Conservation (phyloP, 352 stramenopile genomes). For the Aphanomyces invadans region DNA sequence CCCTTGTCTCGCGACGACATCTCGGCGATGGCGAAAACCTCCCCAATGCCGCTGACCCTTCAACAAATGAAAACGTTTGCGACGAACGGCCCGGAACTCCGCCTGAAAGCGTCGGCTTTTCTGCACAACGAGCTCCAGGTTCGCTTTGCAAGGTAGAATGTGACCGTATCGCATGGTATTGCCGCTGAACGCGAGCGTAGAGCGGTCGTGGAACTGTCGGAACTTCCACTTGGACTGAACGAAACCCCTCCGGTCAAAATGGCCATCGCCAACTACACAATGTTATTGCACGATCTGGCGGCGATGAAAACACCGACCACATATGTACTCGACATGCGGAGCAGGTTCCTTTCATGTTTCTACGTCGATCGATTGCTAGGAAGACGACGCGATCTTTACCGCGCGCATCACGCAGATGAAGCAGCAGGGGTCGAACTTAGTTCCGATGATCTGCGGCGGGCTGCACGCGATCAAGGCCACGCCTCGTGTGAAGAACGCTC, state of each 20-base stretch:
- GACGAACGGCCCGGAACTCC: constrained; percentile 48
- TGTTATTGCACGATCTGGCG: constrained; percentile 45
- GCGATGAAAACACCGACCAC: constrained; percentile 36
- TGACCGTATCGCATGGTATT: neutral
- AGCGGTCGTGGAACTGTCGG: constrained; percentile 64
- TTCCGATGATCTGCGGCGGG: constrained; percentile 70
- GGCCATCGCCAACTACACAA: constrained; percentile 55
- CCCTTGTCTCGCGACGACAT: constrained; percentile 34
- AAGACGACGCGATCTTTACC: constrained; percentile 60
- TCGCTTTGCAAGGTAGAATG: constrained; percentile 49
- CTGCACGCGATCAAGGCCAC: constrained; percentile 59
- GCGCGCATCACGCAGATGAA: constrained; percentile 48
- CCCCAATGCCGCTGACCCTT: constrained; percentile 62
- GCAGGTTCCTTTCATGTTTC: neutral
- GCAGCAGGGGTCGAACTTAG: constrained; percentile 50
- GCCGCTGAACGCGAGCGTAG: constrained; percentile 16
- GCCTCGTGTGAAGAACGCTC: constrained; percentile 48
- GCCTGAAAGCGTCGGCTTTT: constrained; percentile 55
- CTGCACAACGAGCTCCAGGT: constrained; percentile 74
- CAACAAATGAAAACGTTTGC: constrained; percentile 76
- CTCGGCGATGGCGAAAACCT: constrained; percentile 39
- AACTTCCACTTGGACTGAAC: constrained; percentile 57
- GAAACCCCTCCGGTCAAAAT: constrained; percentile 52
- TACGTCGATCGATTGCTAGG: constrained; percentile 18
- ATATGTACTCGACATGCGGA: neutral